Base-by-base conservation (phyloP, 129 eudicot genomes). In the Tanacetum coccineum region DNA sequence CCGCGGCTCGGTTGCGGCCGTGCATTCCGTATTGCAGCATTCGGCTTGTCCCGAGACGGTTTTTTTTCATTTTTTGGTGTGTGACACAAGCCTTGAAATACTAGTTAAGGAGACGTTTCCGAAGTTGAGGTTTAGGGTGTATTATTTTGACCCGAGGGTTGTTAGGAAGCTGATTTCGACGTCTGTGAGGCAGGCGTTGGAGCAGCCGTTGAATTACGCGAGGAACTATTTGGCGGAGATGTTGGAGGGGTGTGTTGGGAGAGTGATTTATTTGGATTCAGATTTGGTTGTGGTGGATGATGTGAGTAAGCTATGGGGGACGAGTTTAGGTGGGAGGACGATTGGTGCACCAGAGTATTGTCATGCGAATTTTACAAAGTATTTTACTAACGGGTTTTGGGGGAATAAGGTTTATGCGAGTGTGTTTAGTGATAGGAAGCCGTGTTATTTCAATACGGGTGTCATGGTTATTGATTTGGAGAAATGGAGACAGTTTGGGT, bases 261-360 rank as follows among this genome's bases (percentile, higher is more conserved):
- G 92, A 14, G 96, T 93, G 3, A 89, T 93, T 13, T 93, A 93
- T 79, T 48, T 93, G 13, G 99, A 93, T 21, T 93, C 96, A n/a
- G 96, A 93, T 83, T 82, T 93, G 7, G 81, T 93, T 0, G 79
- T 93, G 12, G 92, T 93, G 45, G 99, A 93, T 71, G 96, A 93
- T 70, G 78, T 93, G 9, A 59, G 77, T 15, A 88, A 86, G 74
- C 83, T 88, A 0, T 93, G 98, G 98, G 67, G 21, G 2, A 93
- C 90, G 0, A 55, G 58, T 10, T 70, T 93, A 47, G 86, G 84
- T 15, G 67, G 48, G 7, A 82, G 67, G 62, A 93, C 99, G 0
- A 93, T 93, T 76, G 99, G 99, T 39, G 99, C 96, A 0, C 99
- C 99, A 44, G 98, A 93, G 46, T 93, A 93, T 44, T 93, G 98